Base-by-base conservation (phyloP, 257 asterid genomes). In the Salvia miltiorrhiza region DNA sequence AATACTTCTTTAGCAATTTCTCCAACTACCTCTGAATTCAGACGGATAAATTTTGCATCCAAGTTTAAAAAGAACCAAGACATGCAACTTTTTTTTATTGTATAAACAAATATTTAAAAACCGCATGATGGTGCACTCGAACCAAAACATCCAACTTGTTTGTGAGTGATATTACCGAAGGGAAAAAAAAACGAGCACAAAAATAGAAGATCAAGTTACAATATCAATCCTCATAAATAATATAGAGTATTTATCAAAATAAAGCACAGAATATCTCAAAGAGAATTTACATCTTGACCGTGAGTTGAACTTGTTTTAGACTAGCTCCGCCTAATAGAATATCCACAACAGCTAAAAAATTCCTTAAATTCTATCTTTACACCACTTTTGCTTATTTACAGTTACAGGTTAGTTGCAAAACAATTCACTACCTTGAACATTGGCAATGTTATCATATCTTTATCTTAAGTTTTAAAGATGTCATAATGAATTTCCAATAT, bases 1-100 rank as follows among this genome's bases (percentile, higher is more conserved):
- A 26, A 61, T 4, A 35, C 23, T 37, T 32, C 43, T 63, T 68
- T 50, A 77, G 28, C 23, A 67, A 53, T 59, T 37, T 72, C 11
- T 3, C n/a, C 32, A 58, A 67, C 32, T 60, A 37, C 48, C 16
- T 16, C 65, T 58, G 4, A 32, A 33, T 20, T 1, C 56, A 19
- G n/a, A n/a, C n/a, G n/a, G n/a, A n/a, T n/a, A n/a, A n/a, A n/a
- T 32, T 56, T 60, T 61, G 50, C 35, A 37, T 19, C 35, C 71
- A 30, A 48, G 61, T 49, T 23, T n/a, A 41, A 9, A 19, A 30
- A 50, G 10, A 45, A 23, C n/a, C n/a, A n/a, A n/a, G n/a, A n/a
- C n/a, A n/a, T n/a, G n/a, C n/a, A n/a, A n/a, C n/a, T n/a, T n/a
- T n/a, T n/a, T n/a, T n/a, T n/a, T n/a, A n/a, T n/a, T n/a, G n/a